Conservation (phyloP, 192 early-diverging fungal species). For the Rhizophagus sp. region DNA sequence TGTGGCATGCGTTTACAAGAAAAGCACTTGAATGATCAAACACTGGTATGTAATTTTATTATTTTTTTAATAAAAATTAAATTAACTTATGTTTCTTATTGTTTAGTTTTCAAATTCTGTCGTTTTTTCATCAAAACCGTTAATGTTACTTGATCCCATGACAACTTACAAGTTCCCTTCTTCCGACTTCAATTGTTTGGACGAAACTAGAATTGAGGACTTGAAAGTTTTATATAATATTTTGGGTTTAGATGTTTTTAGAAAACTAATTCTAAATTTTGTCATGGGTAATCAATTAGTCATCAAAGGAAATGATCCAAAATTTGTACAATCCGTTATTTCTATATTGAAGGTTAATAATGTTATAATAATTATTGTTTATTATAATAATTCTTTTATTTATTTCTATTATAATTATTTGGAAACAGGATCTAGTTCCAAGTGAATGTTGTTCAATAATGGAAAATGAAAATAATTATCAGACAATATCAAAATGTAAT, state of each 20-base stretch:
- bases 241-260: slow-evolving; percentile 19
- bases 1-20: slow-evolving; percentile 53
- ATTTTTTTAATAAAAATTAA: neutral
- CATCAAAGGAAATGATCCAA: neutral
- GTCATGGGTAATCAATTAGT: slow-evolving; percentile 28
- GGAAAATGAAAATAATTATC: slow-evolving; percentile 22
- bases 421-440: slow-evolving; percentile 21
- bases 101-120: slow-evolving; percentile 7
- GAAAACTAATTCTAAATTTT: slow-evolving; percentile 26
- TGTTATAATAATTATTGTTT: neutral
- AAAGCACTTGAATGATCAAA: slow-evolving; percentile 49
- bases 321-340: neutral
- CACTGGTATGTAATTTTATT: slow-evolving; percentile 39
- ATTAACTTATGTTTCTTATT: neutral
- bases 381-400: neutral
- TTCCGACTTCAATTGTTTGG: neutral
- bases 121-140: neutral
- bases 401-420: neutral
- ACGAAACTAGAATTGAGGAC: neutral
- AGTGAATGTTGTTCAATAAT: slow-evolving; percentile 20
- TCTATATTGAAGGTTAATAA: slow-evolving; percentile 12
- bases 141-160: neutral
- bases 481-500: slow-evolving; percentile 15
- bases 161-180: neutral
- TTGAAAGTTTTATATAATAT: slow-evolving; percentile 7